Evolutionary conservation across 169 alveolate genomes (phyloP), one percentile per base, ranked within the genome.

Genomic region (Theileria equi): DNA sequence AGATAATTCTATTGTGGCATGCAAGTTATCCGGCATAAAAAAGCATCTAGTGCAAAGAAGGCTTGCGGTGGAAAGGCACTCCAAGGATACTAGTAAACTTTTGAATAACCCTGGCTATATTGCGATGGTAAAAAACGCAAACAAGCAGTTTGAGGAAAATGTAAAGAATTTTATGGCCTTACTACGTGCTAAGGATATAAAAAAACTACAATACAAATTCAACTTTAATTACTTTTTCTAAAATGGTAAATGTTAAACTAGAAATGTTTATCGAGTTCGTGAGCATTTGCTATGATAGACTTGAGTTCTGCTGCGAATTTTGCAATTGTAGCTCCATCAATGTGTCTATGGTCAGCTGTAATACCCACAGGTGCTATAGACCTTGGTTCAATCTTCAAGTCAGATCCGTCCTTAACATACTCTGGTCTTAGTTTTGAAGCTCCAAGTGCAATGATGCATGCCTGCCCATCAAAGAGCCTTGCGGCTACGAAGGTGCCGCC

Each of bases 311-410:
- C 67, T 7, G 76, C 76, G 67, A 80, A 85, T 23, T 45, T 78
- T 3, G 96, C 95, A 5, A 89, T 88, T 5, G 94, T 86, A 0
- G 98, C 98, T 13, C 98, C 98, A 78, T 95, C 98, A 34, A 95
- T 44, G 65, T 92, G 94, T 67, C 98, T 73, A 81, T 96, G 98
- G 72, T 96, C 99, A 13, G 98, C 97, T 3, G 96, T 79, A 50
- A 91, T 89, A 41, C 93, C 88, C 45, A 91, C 26, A 58, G 65
- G 73, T 61, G 92, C 73, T 67, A 86, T 55, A 32, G 67, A 72
- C 17, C 80, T 66, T 23, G 69, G 76, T 13, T 44, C 77, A 2
- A 64, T 35, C 35, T 28, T 54, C 58, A 55, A 77, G 36, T 68
- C 66, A 2, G 35, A 26, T 44, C 35, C 90, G 57, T 57, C 65